These are phyloP conservation scores for Aspergillus pseudonomiae DNA, from an alignment of 2,329 filamentous ascomycete species.

Conservation along the genomic window DNA sequence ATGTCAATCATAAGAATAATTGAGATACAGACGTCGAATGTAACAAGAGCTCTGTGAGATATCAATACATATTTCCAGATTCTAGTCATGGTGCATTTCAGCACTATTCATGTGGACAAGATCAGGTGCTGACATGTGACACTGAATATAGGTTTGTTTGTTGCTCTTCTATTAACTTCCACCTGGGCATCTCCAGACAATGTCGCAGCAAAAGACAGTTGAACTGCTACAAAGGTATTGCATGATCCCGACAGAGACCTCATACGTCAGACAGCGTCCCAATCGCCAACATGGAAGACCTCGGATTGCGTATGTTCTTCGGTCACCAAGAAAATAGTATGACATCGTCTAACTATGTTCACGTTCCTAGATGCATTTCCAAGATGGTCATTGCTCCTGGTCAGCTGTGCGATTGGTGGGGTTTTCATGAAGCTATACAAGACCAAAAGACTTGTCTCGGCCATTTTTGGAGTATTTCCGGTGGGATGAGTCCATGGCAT, in stretches of 20 bases:
- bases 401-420: neutral
- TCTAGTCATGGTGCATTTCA: neutral
- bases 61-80: neutral
- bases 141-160: neutral
- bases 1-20: neutral
- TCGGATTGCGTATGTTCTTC: neutral
- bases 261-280: neutral
- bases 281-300: neutral
- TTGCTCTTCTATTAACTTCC: neutral
- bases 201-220: neutral
- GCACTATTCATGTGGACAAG: neutral
- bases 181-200: neutral
- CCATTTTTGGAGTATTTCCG: slow-evolving; percentile 3
- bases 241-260: neutral
- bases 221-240: neutral
- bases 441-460: neutral
- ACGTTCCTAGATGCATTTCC: neutral
- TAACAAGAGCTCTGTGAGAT: neutral
- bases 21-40: neutral
- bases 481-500: slow-evolving; percentile 1
- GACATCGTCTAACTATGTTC: neutral
- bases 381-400: neutral
- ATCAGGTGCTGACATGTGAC: neutral
- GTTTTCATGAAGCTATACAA: slow-evolving; percentile 6
- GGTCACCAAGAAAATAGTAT: neutral